Base-by-base conservation (phyloP, 768 basidiomycete species). In the Aureoboletus auriporus region DNA sequence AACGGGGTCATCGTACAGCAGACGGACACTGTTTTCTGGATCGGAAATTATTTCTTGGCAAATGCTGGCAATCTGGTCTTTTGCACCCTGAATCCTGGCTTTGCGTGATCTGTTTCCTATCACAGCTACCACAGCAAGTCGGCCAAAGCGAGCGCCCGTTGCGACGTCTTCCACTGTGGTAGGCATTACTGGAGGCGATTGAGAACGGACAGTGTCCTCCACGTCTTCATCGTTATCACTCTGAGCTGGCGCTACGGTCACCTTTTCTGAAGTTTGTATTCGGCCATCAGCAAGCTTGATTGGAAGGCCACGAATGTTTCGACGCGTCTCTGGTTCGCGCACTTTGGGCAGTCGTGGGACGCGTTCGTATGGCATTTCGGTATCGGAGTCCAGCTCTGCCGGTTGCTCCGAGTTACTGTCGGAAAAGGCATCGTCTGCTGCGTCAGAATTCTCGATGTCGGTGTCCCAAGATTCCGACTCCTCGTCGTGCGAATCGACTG, bases 41-140 rank as follows among this genome's bases (percentile, higher is more conserved):
- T 98, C 95, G 20, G 88, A 80, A 41, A 96, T 72, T 46, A 98
- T 89, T 58, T 97, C 95, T 61, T 96, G 92, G 63, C 93, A 96
- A 29, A 97, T 82, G 27, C 78, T 75, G 1, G 93, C 96, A 53
- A 98, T 90, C 70, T 98, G 93, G 62, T 96, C 93, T 59, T 95
- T 92, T 12, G 94, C 94, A 36, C 75, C 74, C 55, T 83, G 82
- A 54, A 96, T 72, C 45, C 84, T 76, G 42, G 72, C 75, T 54
- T 76, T 78, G 51, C 84, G 78, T 20, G 88, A 85, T 56, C 75
- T 75, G 51, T 78, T 84, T 36, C 71, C 69, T 34, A 95, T 71
- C 39, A 94, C 75, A 53, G 86, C 84, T 28, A 80, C 68, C 11
- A 95, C 82, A 5, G 90, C 86, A 14, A 78, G 79, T 26, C 91